Evolutionary conservation across 139 green algal species (phyloP).

Genomic region (Micromonas commoda): DNA sequence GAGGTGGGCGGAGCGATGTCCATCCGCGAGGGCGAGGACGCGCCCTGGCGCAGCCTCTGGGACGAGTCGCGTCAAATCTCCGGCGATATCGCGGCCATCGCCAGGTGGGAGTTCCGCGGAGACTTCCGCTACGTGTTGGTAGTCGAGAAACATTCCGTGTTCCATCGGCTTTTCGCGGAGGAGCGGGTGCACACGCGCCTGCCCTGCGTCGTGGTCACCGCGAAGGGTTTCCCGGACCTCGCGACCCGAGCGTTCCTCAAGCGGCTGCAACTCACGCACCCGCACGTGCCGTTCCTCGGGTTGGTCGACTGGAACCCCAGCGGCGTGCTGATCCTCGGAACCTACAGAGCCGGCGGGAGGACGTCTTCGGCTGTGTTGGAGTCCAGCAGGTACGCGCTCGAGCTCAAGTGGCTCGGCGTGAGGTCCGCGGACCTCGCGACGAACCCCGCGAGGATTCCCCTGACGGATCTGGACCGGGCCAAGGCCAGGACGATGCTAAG

Average conservation of each 20-base stretch:
- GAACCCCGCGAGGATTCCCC: not conserved
- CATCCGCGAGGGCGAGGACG: not conserved
- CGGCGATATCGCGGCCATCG: not conserved
- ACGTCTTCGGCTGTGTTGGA: not conserved
- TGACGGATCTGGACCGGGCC: not conserved
- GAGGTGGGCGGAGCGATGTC: not conserved
- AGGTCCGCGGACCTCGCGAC: not conserved
- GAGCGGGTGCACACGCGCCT: not conserved
- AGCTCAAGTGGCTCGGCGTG: not conserved
- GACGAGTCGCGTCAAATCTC: not conserved
- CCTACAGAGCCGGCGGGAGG: not conserved
- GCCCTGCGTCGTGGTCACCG: constrained; percentile 18
- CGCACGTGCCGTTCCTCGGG: not conserved
- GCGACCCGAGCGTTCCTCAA: constrained; percentile 11
- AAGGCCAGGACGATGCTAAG: not conserved
- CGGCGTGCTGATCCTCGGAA: not conserved
- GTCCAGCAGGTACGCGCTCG: not conserved
- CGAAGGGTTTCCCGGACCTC: constrained; percentile 18
- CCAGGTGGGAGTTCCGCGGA: not conserved
- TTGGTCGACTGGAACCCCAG: constrained; percentile 21
- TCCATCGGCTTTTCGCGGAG: not conserved
- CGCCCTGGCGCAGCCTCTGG: not conserved
- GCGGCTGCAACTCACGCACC: not conserved
- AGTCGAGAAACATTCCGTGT: constrained; percentile 23
- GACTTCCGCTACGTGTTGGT: constrained; percentile 1